Conservation (phyloP, 306 rosid genomes). For the Argentina anserina region DNA sequence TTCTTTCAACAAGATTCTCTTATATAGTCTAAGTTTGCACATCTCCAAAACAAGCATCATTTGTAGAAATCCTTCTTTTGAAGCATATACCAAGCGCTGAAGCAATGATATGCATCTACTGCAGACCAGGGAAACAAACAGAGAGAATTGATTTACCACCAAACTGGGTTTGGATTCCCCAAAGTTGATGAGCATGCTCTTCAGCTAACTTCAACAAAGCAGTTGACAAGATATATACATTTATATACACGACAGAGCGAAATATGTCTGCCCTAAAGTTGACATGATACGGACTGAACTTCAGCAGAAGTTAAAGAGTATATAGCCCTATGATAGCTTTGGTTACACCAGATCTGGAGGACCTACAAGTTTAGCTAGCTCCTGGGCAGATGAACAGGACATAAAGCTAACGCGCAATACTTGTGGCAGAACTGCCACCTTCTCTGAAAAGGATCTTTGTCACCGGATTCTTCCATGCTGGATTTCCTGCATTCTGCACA, state of each 20-base stretch:
- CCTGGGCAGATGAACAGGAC: slow-evolving; percentile 11
- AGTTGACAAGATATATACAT: background rate
- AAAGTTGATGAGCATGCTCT: background rate
- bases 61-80: background rate
- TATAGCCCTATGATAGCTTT: slow-evolving; percentile 10
- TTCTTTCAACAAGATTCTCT: background rate
- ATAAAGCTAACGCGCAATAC: slow-evolving; percentile 31
- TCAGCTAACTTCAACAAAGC: background rate
- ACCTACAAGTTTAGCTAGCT: slow-evolving; percentile 9
- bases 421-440: slow-evolving; percentile 25
- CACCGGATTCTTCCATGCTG: slow-evolving; percentile 74
- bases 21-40: background rate
- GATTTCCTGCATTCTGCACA: slow-evolving; percentile 40
- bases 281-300: background rate
- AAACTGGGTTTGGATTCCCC: background rate
- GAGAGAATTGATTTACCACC: background rate
- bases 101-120: background rate
- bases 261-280: background rate
- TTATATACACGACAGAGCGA: background rate
- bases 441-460: slow-evolving; percentile 63
- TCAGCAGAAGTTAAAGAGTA: background rate
- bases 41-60: background rate
- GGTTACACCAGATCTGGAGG: slow-evolving; percentile 10
- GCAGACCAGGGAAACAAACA: background rate
- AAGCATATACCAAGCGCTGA: background rate